phyloP scores from a whole-genome alignment of 2,329 filamentous ascomycete species.

The Fusarium udum region DNA sequence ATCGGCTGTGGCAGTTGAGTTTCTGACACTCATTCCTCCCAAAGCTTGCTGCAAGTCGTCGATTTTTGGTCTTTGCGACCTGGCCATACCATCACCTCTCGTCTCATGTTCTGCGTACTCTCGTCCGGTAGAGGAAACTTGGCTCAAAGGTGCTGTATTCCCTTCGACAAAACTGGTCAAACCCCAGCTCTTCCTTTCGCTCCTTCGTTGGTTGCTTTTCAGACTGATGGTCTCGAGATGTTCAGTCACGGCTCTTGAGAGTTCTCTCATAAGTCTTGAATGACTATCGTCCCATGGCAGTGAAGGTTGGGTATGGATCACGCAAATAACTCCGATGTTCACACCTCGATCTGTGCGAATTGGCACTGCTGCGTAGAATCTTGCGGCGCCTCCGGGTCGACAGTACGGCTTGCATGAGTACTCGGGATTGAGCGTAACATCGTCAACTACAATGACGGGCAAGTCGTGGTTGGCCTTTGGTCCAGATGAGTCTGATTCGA shows the following conservation, averaged over 20 bases:
- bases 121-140: background rate
- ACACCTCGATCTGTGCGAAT: constrained; percentile 52
- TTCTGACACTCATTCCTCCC: background rate
- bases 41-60: background rate
- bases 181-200: constrained; percentile 51
- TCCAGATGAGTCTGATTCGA: background rate
- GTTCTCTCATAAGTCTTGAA: constrained; percentile 40
- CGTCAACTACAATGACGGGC: constrained; percentile 47
- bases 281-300: constrained; percentile 40
- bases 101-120: background rate
- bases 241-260: constrained; percentile 48
- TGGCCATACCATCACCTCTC: background rate
- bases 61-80: constrained; percentile 12
- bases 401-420: constrained; percentile 43
- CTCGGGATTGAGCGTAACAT: constrained; percentile 47
- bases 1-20: background rate
- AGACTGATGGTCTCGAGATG: constrained; percentile 49
- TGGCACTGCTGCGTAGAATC: constrained; percentile 55
- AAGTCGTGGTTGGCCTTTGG: constrained; percentile 19
- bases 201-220: constrained; percentile 42
- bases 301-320: constrained; percentile 32
- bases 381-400: constrained; percentile 30
- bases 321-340: constrained; percentile 54
- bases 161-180: constrained; percentile 50
- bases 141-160: constrained; percentile 27